These are phyloP conservation scores for Ophiostoma fasciatum DNA, from an alignment of 2,329 filamentous ascomycete genomes.

Conservation along the genomic window DNA sequence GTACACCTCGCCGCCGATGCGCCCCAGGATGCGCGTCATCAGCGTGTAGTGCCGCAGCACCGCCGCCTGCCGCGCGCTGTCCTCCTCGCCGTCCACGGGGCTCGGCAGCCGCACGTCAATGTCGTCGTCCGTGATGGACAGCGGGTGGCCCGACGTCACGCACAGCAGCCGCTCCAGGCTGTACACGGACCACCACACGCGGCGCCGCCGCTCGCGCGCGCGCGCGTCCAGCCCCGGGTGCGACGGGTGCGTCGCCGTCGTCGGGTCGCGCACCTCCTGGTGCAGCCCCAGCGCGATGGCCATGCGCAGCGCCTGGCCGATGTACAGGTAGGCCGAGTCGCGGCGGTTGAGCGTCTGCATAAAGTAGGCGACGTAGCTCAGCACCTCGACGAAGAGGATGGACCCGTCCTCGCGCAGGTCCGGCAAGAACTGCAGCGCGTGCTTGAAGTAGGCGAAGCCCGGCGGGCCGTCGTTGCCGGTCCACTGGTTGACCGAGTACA, in stretches of 20 bases:
- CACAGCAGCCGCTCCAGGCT: conserved; percentile 1
- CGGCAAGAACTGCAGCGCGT: conserved; percentile 3
- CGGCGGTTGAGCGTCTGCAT: conserved; percentile 30
- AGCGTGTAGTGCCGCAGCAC: conserved; percentile 3
- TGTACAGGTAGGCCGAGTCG: conserved; percentile 2
- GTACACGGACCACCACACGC: conserved; percentile 3
- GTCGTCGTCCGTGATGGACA: conserved; percentile 1
- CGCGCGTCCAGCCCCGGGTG: background rate
- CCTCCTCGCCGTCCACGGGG: background rate
- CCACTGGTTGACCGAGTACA: conserved; percentile 6
- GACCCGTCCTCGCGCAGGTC: conserved; percentile 30
- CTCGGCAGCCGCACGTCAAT: conserved; percentile 1
- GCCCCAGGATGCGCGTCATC: conserved; percentile 1
- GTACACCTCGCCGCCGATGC: conserved; percentile 2
- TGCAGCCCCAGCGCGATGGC: conserved; percentile 3
- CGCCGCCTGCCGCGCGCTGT: background rate
- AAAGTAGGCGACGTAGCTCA: conserved; percentile 34
- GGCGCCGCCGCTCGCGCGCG: background rate
- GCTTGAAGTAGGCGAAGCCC: conserved; percentile 2
- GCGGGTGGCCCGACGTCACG: conserved; percentile 1
- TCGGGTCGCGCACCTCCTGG: conserved; percentile 1
- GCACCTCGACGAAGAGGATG: conserved; percentile 33
- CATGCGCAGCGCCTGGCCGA: conserved; percentile 3
- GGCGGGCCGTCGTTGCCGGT: conserved; percentile 4
- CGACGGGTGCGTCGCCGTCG: too few relatives aligned